Conservation (phyloP, 768 basidiomycete genomes). For the Lactifluus piperatus region DNA sequence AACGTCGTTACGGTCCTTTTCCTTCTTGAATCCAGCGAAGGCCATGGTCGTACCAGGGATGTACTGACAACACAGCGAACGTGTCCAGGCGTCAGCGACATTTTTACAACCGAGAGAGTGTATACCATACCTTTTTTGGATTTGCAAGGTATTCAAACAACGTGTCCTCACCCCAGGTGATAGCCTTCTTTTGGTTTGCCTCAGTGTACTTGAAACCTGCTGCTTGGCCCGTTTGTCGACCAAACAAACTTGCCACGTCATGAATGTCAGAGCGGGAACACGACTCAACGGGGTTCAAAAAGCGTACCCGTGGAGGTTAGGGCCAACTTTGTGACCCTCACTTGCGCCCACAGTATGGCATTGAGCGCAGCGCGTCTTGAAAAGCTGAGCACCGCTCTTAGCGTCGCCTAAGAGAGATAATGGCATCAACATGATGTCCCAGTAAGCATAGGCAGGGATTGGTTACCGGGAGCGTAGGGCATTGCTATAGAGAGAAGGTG, state of each 20-base stretch:
- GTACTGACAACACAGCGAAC: constrained; percentile 42
- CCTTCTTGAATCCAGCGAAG: constrained; percentile 97
- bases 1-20: constrained; percentile 93
- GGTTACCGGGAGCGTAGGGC: constrained; percentile 36
- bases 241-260: constrained; percentile 50
- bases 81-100: neutral
- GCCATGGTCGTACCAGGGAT: constrained; percentile 99
- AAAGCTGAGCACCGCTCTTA: constrained; percentile 84
- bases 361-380: constrained; percentile 93
- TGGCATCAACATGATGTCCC: neutral
- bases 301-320: constrained; percentile 86
- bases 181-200: constrained; percentile 92
- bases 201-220: constrained; percentile 87
- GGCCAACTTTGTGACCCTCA: constrained; percentile 84
- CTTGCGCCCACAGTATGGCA: constrained; percentile 83
- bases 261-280: neutral
- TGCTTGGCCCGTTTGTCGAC: constrained; percentile 79
- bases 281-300: neutral
- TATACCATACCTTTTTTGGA: constrained; percentile 78
- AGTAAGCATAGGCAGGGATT: neutral
- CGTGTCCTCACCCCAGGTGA: constrained; percentile 80
- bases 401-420: constrained; percentile 56
- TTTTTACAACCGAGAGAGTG: neutral
- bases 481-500: constrained; percentile 25
- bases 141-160: constrained; percentile 94